Conservation (phyloP, 768 basidiomycete genomes). For the Russula sp. region DNA sequence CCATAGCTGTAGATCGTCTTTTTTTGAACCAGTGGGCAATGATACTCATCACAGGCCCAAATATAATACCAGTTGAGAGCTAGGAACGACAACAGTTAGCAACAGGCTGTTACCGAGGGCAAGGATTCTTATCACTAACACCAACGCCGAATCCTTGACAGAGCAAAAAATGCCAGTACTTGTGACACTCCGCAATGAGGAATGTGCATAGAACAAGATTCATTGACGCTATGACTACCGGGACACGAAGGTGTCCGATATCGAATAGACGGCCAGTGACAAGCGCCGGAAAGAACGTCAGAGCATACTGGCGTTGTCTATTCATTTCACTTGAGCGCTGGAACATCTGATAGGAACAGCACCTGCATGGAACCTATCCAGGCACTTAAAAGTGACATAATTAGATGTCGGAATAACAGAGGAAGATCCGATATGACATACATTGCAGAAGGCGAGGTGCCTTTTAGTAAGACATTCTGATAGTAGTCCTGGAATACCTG, state of each 20-base stretch:
- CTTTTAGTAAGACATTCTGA: constrained; percentile 43
- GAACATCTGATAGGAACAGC: neutral
- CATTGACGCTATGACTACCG: constrained; percentile 41
- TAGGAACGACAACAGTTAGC: constrained; percentile 3
- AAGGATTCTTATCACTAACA: constrained; percentile 31
- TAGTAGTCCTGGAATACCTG: constrained; percentile 75
- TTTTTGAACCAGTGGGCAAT: constrained; percentile 70
- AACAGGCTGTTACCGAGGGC: neutral
- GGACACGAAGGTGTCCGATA: constrained; percentile 53
- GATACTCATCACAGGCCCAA: constrained; percentile 52
- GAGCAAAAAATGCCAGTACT: constrained; percentile 73
- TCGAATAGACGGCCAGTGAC: constrained; percentile 67
- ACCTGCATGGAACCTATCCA: constrained; percentile 81
- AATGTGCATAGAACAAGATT: constrained; percentile 50
- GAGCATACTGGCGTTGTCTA: constrained; percentile 40
- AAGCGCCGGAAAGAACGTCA: constrained; percentile 56
- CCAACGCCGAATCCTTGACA: constrained; percentile 67
- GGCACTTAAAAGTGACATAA: constrained; percentile 36
- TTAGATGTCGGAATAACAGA: neutral
- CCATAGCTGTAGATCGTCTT: constrained; percentile 48
- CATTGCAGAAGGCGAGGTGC: constrained; percentile 57
- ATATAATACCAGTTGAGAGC: constrained; percentile 44
- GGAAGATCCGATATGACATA: constrained; percentile 24
- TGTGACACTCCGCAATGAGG: constrained; percentile 60
- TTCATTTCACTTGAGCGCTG: neutral